These are phyloP conservation scores for Papilionanthe hybrid DNA, from an alignment of 116 monocot species.

Conservation along the genomic window DNA sequence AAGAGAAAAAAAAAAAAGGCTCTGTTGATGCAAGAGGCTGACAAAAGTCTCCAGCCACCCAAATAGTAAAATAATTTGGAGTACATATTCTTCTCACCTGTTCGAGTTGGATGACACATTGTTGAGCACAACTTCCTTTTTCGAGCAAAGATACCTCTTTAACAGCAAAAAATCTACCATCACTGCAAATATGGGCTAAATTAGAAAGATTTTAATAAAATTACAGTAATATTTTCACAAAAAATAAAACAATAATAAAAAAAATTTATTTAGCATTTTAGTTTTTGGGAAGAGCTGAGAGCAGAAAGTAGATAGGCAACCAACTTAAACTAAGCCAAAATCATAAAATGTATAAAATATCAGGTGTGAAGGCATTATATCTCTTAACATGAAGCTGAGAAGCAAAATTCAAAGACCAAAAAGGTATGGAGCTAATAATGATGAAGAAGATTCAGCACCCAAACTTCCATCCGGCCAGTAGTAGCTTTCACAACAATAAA, in stretches of 20 bases:
- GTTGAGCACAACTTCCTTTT: conserved; percentile 73
- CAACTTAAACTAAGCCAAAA: background rate
- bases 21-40: background rate
- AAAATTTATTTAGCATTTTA: background rate
- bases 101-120: conserved; percentile 87
- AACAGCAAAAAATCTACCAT: conserved; percentile 89
- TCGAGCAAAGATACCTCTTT: conserved; percentile 93
- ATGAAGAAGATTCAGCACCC: too few species aligned
- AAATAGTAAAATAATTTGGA: conserved; percentile 2
- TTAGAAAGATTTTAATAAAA: background rate
- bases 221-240: background rate
- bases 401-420: too few species aligned
- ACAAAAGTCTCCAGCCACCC: background rate
- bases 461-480: too few species aligned
- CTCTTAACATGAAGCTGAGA: too few species aligned
- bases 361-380: too few species aligned
- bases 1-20: background rate
- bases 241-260: background rate
- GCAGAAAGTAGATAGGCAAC: background rate
- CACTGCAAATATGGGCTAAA: conserved; percentile 41
- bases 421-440: too few species aligned
- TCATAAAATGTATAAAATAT: background rate
- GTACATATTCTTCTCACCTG: conserved; percentile 36
- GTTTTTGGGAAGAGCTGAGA: too few species aligned
- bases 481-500: too few species aligned